A percentile compares a stretch with the other conserved stretches of the same genome.
These are phyloP conservation scores for Sophora flavescens DNA, from an alignment of 306 rosid genomes.

Conservation along the genomic window DNA sequence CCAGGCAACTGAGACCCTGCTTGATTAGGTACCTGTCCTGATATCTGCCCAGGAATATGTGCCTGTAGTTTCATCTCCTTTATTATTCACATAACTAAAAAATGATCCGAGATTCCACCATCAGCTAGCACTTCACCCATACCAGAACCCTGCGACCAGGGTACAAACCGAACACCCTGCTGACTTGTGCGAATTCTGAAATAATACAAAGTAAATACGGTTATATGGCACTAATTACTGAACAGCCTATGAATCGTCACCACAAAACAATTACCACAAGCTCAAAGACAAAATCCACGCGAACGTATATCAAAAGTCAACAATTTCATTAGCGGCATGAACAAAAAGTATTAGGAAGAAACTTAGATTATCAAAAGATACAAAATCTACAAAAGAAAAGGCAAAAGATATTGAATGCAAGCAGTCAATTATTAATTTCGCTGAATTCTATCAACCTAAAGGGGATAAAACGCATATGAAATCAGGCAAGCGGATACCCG, in stretches of 20 bases:
- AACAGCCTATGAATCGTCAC: background rate
- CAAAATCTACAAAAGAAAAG: slow-evolving; percentile 7
- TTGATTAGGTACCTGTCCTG: slow-evolving; percentile 81
- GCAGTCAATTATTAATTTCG: background rate
- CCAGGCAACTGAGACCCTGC: slow-evolving; percentile 72
- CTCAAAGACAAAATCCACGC: slow-evolving; percentile 12
- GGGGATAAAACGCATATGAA: background rate
- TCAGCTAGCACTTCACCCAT: slow-evolving; percentile 37
- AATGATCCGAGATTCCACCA: slow-evolving; percentile 42
- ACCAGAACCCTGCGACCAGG: slow-evolving; percentile 35
- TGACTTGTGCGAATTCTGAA: slow-evolving; percentile 3
- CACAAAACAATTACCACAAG: background rate
- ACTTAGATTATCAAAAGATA: background rate
- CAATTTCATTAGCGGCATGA: slow-evolving; percentile 25
- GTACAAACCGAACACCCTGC: slow-evolving; percentile 28
- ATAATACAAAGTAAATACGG: background rate
- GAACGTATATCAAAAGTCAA: slow-evolving; percentile 37
- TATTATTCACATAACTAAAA: slow-evolving; percentile 55
- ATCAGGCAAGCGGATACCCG: slow-evolving; percentile 25
- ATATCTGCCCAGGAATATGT: slow-evolving; percentile 69
- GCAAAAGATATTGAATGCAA: slow-evolving; percentile 38
- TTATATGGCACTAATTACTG: background rate
- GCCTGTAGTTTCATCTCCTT: slow-evolving; percentile 71
- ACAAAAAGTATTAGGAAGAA: background rate
- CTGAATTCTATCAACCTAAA: background rate